Base-by-base conservation (phyloP, 495 filamentous ascomycete species). In the Ramalina peruviana region DNA sequence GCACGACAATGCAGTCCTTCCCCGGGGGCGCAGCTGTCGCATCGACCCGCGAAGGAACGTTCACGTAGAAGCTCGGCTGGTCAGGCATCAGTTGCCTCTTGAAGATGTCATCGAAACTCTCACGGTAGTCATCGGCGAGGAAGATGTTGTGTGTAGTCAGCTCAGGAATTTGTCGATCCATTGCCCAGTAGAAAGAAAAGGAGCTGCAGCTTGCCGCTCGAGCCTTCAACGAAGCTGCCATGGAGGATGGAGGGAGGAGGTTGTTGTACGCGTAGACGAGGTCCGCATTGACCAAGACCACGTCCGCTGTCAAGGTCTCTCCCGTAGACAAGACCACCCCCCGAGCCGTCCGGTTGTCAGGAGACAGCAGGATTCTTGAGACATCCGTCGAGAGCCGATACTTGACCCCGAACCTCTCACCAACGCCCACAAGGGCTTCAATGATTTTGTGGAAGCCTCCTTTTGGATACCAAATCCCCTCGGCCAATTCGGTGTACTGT, bases 161-260 rank as follows among this genome's bases (percentile, higher is more conserved):
- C 53, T 78, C 69, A 0, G 78, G 75, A 3, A 84, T 59, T 27
- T 66, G 61, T 21, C 67, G 60, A 49, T 72, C 61, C 21, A 86
- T 69, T 17, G 73, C 70, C 82, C 82, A 86, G 66, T 83, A 86
- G 62, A 85, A 85, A 5, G 79, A 84, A 39, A 86, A 82, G 37
- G 76, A 80, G 58, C 75, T 80, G 64, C 82, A 86, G 7, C 76
- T 80, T 30, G 76, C 68, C 0, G 68, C 54, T 2, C 71, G 63
- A 43, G 67, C 64, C 23, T 65, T 53, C 6, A 85, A 68, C 13
- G 66, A 66, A 13, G 60, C 52, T 15, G 73, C 67, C 49, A 76
- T 75, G 1, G 55, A 56, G 6, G 68, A 63, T 6, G 54, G 53
- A 0, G 73, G 72, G 27, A 83, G 72, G 37, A 86, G 70, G 53